phyloP scores from a whole-genome alignment of 148 eudicot species.

The Vaccinium macrocarpon region DNA sequence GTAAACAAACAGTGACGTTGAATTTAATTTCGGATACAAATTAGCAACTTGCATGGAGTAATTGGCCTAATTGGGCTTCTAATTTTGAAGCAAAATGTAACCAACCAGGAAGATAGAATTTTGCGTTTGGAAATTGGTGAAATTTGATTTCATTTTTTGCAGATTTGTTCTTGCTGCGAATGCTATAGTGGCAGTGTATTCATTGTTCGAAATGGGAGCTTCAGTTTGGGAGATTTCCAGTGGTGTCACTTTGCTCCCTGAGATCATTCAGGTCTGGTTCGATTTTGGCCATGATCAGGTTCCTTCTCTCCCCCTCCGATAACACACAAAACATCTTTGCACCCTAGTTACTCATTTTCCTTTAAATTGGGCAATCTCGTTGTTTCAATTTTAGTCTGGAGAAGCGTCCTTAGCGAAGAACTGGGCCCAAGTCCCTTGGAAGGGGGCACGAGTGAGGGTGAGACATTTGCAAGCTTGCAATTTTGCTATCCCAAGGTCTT shows the following conservation, averaged over 20 bases:
- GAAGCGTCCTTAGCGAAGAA: no score
- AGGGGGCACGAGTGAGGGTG: no score
- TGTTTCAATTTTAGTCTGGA: no score
- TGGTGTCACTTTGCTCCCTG: conserved; percentile 63
- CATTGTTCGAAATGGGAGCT: conserved; percentile 75
- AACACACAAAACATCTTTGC: background rate
- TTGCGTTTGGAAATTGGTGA: background rate
- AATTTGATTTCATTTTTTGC: background rate
- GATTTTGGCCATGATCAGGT: conserved; percentile 91
- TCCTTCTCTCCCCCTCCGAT: background rate
- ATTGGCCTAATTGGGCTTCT: background rate
- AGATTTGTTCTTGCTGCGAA: conserved; percentile 69
- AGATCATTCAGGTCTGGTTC: conserved; percentile 74
- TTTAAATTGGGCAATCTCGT: no score
- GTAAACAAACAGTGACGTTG: background rate
- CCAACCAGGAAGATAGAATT: background rate
- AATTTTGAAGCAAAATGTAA: background rate
- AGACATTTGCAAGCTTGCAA: no score
- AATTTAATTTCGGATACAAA: background rate
- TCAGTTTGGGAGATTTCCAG: conserved; percentile 78
- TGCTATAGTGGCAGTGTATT: conserved; percentile 69
- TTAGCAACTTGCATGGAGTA: background rate
- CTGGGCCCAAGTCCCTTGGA: no score
- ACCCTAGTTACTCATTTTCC: background rate
- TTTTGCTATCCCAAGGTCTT: no score